Percentiles rank a stretch among this genome's conserved stretches.
Conservation (phyloP, 164 flowering plant genomes). For the Nymphaea colorata region DNA sequence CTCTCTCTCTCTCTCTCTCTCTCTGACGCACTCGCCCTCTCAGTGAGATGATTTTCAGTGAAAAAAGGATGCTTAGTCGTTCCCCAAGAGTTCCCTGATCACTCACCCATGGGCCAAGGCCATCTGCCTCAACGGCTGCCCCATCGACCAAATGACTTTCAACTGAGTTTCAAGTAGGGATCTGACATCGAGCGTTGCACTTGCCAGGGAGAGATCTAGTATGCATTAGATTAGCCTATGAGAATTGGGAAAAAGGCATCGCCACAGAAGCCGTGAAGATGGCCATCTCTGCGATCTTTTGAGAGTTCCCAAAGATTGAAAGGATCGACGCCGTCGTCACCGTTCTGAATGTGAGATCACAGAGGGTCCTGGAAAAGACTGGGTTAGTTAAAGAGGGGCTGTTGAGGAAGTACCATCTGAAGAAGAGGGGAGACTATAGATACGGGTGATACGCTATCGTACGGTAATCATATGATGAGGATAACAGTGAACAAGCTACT, state of each 20-base stretch:
- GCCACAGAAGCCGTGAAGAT: slow-evolving; percentile 51
- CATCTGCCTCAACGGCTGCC: slow-evolving; percentile 37
- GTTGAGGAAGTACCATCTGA: slow-evolving; percentile 21
- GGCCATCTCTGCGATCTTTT: slow-evolving; percentile 31
- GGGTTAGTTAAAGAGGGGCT: slow-evolving; percentile 28
- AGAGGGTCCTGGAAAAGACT: slow-evolving; percentile 63
- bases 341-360: slow-evolving; percentile 49
- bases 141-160: slow-evolving; percentile 41
- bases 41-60: slow-evolving; percentile 27
- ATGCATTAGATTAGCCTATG: slow-evolving; percentile 37
- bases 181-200: background rate
- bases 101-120: slow-evolving; percentile 56
- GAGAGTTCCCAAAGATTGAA: slow-evolving; percentile 49
- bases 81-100: slow-evolving; percentile 10
- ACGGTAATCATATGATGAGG: too few relatives aligned
- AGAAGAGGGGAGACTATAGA: slow-evolving; percentile 39
- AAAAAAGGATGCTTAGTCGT: slow-evolving; percentile 30
- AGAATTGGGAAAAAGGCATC: slow-evolving; percentile 64
- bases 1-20: too few relatives aligned
- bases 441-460: too few relatives aligned
- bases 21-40: too few relatives aligned
- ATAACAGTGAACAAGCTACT: too few relatives aligned
- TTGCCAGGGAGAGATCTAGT: slow-evolving; percentile 49
- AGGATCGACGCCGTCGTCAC: slow-evolving; percentile 61
- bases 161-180: background rate